Evolutionary conservation across 2,329 filamentous ascomycete species (phyloP), one percentile per base, ranked within the genome.

Genomic region (Apiospora marii): DNA sequence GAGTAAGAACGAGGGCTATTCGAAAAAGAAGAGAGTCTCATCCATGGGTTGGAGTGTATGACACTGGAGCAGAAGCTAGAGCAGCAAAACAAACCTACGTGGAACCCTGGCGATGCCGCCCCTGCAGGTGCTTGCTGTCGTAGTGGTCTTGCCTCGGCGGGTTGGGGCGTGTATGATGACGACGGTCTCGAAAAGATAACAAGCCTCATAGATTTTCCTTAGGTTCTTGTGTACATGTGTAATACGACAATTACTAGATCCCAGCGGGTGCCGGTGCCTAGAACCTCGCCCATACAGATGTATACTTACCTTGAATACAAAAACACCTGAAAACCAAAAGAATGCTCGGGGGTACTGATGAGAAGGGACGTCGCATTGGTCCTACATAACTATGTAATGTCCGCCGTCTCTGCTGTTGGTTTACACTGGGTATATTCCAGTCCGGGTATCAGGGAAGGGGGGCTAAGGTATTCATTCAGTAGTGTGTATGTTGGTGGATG

Each of bases 181-280:
- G 41, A 44, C 41, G 41, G 41, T 68, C 67, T 68, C 67, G 30
- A 46, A 68, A 68, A 44, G 41, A 41, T 41, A 41, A 64, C 58
- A 30, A 68, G 67, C 67, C 67, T 68, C 41, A 34, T 68, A 68
- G 67, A 68, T 44, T 68, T 68, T 48, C 44, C 44, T 68, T 68
- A 34, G 67, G 67, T 44, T 48, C 67, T 48, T 48, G 67, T 68
- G 67, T 68, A 68, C 67, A 68, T 68, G 67, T 68, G 67, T 68
- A 68, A 68, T 68, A 68, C 67, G 67, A 68, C 41, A 48, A 27
- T 30, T 46, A 68, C 44, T 68, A 68, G 67, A 68, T 48, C 27
- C 58, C 58, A 22, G 22, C 19, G 27, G 16, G 53, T 30, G 58
- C 58, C 58, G 5, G 51, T 30, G 51, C 30, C 30, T 19, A 34